Conservation (phyloP, 108 stramenopile species). For the Seminavis robusta region DNA sequence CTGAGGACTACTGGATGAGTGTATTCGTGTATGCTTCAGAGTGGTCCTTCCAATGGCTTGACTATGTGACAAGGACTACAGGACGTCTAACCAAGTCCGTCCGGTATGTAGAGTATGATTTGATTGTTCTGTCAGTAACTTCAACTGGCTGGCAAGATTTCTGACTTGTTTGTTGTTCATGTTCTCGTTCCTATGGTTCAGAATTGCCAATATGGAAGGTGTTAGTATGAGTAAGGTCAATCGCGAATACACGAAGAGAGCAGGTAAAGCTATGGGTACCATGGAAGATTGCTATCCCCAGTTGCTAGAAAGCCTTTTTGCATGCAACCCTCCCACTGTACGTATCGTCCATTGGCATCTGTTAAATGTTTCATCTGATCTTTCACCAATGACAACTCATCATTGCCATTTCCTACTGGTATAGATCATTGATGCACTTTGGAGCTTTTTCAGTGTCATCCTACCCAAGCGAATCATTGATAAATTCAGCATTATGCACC, state of each 20-base stretch:
- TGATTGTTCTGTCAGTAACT: no score
- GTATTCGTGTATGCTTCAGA: constrained; percentile 9
- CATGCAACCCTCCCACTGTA: constrained; percentile 12
- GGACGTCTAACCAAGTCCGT: no score
- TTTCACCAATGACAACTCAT: no score
- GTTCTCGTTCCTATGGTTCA: no score
- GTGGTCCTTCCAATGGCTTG: no score
- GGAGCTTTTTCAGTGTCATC: constrained; percentile 8
- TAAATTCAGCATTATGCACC: constrained; percentile 13
- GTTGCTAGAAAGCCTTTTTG: constrained; percentile 11
- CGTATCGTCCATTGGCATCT: no score
- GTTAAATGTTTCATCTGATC: no score
- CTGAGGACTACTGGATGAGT: not conserved
- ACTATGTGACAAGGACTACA: no score
- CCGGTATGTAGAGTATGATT: no score
- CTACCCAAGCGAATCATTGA: constrained; percentile 20
- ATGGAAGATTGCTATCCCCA: constrained; percentile 34
- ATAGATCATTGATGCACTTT: constrained; percentile 2
- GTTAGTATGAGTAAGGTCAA: not conserved
- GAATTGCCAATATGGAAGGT: constrained; percentile 9
- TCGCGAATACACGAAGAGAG: not conserved
- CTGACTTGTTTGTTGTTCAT: no score
- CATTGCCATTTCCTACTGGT: no score
- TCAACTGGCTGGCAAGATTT: no score
- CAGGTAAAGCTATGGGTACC: constrained; percentile 1